Evolutionary conservation across 2,329 filamentous ascomycete genomes (phyloP).

Genomic region (Diaporthe citrichinensis): DNA sequence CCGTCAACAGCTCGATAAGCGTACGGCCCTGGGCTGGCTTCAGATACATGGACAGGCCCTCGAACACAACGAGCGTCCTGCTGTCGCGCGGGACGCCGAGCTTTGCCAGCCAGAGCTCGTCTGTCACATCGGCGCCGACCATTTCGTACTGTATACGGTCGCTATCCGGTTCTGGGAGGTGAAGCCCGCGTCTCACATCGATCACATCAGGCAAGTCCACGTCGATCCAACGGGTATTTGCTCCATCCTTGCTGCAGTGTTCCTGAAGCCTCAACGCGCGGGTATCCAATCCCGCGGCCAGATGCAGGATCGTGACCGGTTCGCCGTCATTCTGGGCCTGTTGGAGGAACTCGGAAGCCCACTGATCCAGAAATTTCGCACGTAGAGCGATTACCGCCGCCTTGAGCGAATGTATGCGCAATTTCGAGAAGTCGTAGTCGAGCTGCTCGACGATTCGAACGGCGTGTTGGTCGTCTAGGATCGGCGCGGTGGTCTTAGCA

Average conservation of each 20-base stretch:
- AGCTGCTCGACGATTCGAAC: slow-evolving; percentile 34
- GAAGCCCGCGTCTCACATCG: slow-evolving; percentile 33
- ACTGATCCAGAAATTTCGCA: slow-evolving; percentile 34
- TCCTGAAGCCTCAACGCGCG: slow-evolving; percentile 38
- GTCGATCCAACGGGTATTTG: slow-evolving; percentile 38
- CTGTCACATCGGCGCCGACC: slow-evolving; percentile 34
- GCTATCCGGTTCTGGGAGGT: slow-evolving; percentile 7
- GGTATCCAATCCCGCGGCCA: slow-evolving; percentile 40
- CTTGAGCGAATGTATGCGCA: background rate
- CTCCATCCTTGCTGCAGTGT: background rate
- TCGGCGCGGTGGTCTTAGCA: slow-evolving; percentile 27
- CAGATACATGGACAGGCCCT: slow-evolving; percentile 41
- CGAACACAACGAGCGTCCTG: slow-evolving; percentile 39
- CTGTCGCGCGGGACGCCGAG: slow-evolving; percentile 21
- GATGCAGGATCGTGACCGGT: slow-evolving; percentile 40
- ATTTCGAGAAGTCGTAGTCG: slow-evolving; percentile 38
- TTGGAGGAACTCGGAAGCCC: slow-evolving; percentile 28
- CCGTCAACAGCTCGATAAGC: slow-evolving; percentile 35
- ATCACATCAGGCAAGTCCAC: slow-evolving; percentile 40
- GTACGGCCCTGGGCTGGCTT: slow-evolving; percentile 25
- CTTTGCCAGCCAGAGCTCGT: slow-evolving; percentile 37
- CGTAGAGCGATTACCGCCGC: slow-evolving; percentile 27
- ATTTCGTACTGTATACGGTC: slow-evolving; percentile 30
- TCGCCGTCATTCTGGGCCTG: slow-evolving; percentile 8
- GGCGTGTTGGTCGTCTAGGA: slow-evolving; percentile 37